These are phyloP conservation scores for Didymella pinodella DNA, from an alignment of 2,329 filamentous ascomycete genomes.

Conservation along the genomic window DNA sequence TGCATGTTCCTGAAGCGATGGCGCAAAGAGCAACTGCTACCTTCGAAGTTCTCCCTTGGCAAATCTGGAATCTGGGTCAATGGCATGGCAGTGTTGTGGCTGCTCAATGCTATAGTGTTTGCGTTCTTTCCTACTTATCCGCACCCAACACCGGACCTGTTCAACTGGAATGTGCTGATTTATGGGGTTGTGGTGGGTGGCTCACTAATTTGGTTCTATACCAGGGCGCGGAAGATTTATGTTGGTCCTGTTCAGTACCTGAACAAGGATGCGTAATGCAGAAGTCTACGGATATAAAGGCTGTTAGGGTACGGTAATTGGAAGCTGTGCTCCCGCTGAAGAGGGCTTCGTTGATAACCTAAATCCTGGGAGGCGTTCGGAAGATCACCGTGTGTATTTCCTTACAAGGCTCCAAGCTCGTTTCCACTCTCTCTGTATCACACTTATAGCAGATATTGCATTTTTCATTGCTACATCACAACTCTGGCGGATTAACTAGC, in stretches of 20 bases:
- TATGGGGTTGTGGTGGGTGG: conserved; percentile 56
- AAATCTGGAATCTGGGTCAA: conserved; percentile 56
- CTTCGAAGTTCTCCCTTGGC: conserved; percentile 57
- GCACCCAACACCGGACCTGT: conserved; percentile 42
- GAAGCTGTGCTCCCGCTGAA: no score
- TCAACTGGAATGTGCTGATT: conserved; percentile 60
- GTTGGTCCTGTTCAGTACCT: conserved; percentile 42
- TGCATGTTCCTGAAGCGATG: conserved; percentile 58
- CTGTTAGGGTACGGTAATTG: no score
- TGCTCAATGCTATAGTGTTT: conserved; percentile 54
- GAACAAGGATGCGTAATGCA: not conserved
- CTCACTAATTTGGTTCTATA: conserved; percentile 54
- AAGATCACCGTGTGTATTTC: no score
- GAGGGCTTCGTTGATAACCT: no score
- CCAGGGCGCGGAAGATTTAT: conserved; percentile 54
- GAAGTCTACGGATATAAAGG: no score
- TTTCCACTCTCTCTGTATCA: no score
- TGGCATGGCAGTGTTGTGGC: conserved; percentile 50
- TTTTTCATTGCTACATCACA: no score
- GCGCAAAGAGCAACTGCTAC: conserved; percentile 53
- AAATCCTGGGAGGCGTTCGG: no score
- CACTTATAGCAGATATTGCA: no score
- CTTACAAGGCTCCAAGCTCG: no score
- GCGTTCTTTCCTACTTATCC: conserved; percentile 54
- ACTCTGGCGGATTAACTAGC: no score